These are phyloP conservation scores for Trifolium dubium DNA, from an alignment of 306 rosid genomes.

Conservation along the genomic window DNA sequence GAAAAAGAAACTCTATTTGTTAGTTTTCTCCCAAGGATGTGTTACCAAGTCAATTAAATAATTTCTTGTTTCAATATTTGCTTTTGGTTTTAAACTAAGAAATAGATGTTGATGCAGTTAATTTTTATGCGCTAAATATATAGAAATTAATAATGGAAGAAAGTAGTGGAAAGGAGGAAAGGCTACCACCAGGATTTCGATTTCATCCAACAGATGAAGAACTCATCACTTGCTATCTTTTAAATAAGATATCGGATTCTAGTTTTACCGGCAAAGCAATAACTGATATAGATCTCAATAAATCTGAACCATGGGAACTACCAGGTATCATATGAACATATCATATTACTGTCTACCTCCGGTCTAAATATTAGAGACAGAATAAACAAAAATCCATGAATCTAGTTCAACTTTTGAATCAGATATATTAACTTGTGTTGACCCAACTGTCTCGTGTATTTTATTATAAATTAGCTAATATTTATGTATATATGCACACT, in stretches of 20 bases:
- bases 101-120: too few relatives aligned
- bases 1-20: slow-evolving; percentile 18
- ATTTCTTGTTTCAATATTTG: too few relatives aligned
- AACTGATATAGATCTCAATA: slow-evolving; percentile 90
- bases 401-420: too few relatives aligned
- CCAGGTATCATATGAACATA: slow-evolving; percentile 78
- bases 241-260: slow-evolving; percentile 79
- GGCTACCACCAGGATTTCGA: slow-evolving; percentile 87
- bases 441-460: too few relatives aligned
- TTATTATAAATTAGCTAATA: too few relatives aligned
- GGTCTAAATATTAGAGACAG: too few relatives aligned
- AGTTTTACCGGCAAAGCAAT: slow-evolving; percentile 72
- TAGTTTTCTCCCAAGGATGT: slow-evolving; percentile 20
- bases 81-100: too few relatives aligned
- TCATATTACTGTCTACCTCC: too few relatives aligned
- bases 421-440: too few relatives aligned
- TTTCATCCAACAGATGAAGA: slow-evolving; percentile 98
- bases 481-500: too few relatives aligned
- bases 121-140: too few relatives aligned
- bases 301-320: slow-evolving; percentile 97
- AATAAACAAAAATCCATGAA: too few relatives aligned
- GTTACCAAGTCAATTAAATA: background rate
- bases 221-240: slow-evolving; percentile 74
- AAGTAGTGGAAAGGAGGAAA: slow-evolving; percentile 57
- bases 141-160: slow-evolving; percentile 49